Base-by-base conservation (phyloP, 495 filamentous ascomycete genomes). In the Penicillium lividum region DNA sequence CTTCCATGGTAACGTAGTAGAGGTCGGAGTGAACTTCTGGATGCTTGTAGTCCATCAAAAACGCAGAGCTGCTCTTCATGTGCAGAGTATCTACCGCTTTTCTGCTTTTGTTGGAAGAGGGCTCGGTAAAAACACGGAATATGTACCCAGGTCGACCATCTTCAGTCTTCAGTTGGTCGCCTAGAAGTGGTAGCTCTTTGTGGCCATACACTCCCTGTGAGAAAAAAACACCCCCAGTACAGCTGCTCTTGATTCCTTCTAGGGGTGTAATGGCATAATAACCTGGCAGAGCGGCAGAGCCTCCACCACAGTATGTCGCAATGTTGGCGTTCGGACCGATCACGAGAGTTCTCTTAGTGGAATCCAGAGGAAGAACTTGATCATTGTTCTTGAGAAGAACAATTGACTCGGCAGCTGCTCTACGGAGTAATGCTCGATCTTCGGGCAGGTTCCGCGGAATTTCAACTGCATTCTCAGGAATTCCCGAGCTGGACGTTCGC, bases 251-350 rank as follows among this genome's bases (percentile, higher is more conserved):
- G 13, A 90, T 79, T 15, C 85, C 86, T 8, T 88, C 82, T 53
- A 82, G 86, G 2, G 86, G 87, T 1, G 83, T 84, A 9, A 86
- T 73, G 29, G 80, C 82, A 65, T 92, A 90, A 64, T 93, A 92
- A 6, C 88, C 85, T 54, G 85, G 84, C n/a, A 93, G 73, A 53
- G 83, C 83, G 2, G 90, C 89, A 61, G 85, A 89, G 29, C 91
- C 89, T 48, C 90, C 90, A 34, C 91, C 90, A 51, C 87, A 84
- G 45, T 85, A 85, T 53, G 88, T 86, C 0, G 89, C 87, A 53
- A 85, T 74, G 62, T 90, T 85, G 13, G 87, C 82, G 65, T 91
- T 92, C 1, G 89, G 89, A 4, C 89, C 89, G 50, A 95, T 92
- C 15, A 93, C 78, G 6, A 87, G 86, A 45, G 91, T 79, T 45